Conservation (phyloP, 495 filamentous ascomycete genomes). For the Pyrenula massariospora region DNA sequence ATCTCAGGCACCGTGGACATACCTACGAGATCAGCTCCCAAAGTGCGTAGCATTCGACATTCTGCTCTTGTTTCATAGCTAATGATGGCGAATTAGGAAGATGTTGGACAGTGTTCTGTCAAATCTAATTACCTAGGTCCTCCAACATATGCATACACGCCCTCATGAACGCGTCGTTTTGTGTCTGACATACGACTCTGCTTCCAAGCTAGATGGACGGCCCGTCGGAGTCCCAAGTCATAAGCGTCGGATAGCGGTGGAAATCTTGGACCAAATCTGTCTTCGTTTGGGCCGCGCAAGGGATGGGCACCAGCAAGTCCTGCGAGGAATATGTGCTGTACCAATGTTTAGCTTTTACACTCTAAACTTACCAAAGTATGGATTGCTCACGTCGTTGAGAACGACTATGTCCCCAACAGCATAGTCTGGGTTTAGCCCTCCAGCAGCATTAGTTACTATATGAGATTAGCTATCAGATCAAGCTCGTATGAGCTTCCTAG, state of each 20-base stretch:
- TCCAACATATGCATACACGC: conserved; percentile 62
- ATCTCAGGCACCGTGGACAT: conserved; percentile 77
- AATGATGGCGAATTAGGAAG: too few species aligned
- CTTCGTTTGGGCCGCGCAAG: conserved; percentile 57
- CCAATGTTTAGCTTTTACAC: conserved; percentile 13
- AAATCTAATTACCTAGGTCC: conserved; percentile 51
- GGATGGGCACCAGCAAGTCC: conserved; percentile 60
- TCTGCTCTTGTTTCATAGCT: conserved; percentile 71
- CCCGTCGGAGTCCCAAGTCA: conserved; percentile 53
- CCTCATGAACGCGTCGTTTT: conserved; percentile 50
- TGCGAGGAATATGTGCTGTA: conserved; percentile 61
- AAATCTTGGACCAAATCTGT: conserved; percentile 59
- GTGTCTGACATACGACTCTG: conserved; percentile 25
- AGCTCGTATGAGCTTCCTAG: conserved; percentile 3
- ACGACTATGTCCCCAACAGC: conserved; percentile 62
- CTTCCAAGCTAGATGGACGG: conserved; percentile 50
- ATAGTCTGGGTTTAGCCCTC: conserved; percentile 58
- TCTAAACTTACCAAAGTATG: not conserved
- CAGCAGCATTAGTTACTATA: conserved; percentile 65
- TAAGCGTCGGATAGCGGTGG: conserved; percentile 67
- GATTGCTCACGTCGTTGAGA: conserved; percentile 49
- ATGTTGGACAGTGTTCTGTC: conserved; percentile 4
- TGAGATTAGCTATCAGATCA: conserved; percentile 6
- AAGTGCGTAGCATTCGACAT: conserved; percentile 54
- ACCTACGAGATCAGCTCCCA: conserved; percentile 64